Base-by-base conservation (phyloP, 768 basidiomycete species). In the Melanogaster broomeanus region DNA sequence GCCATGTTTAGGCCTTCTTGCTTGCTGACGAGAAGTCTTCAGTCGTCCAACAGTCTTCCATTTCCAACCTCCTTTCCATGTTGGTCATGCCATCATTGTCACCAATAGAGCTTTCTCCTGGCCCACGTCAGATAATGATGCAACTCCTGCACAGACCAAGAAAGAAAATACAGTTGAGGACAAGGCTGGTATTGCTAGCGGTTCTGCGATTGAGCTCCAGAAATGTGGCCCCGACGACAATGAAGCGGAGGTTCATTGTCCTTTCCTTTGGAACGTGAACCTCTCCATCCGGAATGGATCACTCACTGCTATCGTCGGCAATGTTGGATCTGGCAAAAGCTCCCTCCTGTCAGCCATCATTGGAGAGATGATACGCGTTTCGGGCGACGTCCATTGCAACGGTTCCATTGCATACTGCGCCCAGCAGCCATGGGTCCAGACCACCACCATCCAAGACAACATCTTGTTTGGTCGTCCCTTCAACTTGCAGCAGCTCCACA, bases 351-450 rank as follows among this genome's bases (percentile, higher is more conserved):
- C 65, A 5, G 65, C 65, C 9, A 61, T 67, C 15, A 57, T 67
- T 21, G 65, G 65, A 25, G 65, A 67, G 53, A 68, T 67, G 65
- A 28, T 58, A n/a, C 55, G 57, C 40, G 48, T 63, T 24, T 65
- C 61, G 39, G 66, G 65, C 42, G 51, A 65, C 31, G 52, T 63
- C 39, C 19, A 34, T 34, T 57, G 54, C 22, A 48, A 59, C 10
- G 66, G 66, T 10, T 62, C 66, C 10, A 52, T 68, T 43, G 67
- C 64, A 27, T 68, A 68, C 52, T 69, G 65, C 42, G 67, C 67
- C 19, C 66, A 68, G 54, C 65, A 69, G 45, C 61, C 66, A 16
- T 68, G 66, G 66, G 49, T 67, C 48, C 67, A 67, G 52, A 62
- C 62, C 9, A 45, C 59, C 45, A 64, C 62, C 12, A 67, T 67